Percentiles rank a stretch among this genome's conserved stretches.
These are phyloP conservation scores for Brettanomyces custersianus DNA, from an alignment of 805 yeast genomes.

Conservation along the genomic window DNA sequence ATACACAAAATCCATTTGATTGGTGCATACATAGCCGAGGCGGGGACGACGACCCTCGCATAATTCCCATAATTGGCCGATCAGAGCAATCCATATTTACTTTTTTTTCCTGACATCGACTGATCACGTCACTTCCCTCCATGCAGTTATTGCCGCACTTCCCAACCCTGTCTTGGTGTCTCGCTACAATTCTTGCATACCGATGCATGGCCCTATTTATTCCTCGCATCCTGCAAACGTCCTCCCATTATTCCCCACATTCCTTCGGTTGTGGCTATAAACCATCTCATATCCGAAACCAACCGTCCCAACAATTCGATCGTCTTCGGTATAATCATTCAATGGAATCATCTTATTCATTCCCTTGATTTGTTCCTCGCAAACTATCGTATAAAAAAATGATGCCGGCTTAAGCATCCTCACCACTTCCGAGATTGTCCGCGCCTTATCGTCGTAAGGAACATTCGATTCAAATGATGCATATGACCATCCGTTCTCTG, in stretches of 20 bases:
- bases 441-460: conserved; percentile 40
- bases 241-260: too few relatives aligned
- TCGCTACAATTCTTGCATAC: background rate
- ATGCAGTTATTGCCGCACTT: too few relatives aligned
- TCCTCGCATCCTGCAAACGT: too few relatives aligned
- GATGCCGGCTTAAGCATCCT: conserved; percentile 63
- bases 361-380: conserved; percentile 15
- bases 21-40: too few relatives aligned
- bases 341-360: conserved; percentile 21
- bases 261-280: conserved; percentile 59
- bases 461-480: conserved; percentile 93
- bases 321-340: conserved; percentile 50
- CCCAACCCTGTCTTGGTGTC: too few relatives aligned
- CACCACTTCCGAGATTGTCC: conserved; percentile 54
- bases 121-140: too few relatives aligned
- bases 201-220: too few relatives aligned
- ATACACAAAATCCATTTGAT: too few relatives aligned
- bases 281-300: conserved; percentile 60
- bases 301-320: conserved; percentile 65
- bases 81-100: too few relatives aligned
- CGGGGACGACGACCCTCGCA: too few relatives aligned
- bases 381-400: conserved; percentile 28
- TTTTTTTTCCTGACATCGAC: too few relatives aligned
- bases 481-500: conserved; percentile 89
- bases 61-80: too few relatives aligned